A percentile compares a stretch with the other conserved stretches of the same genome.
phyloP scores from a whole-genome alignment of 129 eudicot species.

The Chrysanthemum makinoi region DNA sequence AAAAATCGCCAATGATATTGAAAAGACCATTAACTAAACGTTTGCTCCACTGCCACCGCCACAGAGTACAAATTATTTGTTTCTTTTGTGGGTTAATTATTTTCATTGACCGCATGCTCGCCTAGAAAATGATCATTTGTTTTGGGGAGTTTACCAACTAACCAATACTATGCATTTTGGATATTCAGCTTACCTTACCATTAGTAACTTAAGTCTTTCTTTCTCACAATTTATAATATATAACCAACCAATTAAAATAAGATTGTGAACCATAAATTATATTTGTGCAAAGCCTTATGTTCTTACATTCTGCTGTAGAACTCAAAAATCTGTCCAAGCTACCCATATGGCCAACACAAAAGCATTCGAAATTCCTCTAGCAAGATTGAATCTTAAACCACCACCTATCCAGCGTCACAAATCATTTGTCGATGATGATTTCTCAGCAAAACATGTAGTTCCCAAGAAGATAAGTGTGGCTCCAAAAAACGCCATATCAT shows the following conservation, averaged over 20 bases:
- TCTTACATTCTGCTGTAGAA: constrained; percentile 38
- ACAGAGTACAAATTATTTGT: constrained; percentile 39
- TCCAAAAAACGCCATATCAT: constrained; percentile 61
- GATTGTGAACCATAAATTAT: no score
- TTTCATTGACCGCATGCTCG: neutral
- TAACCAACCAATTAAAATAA: no score
- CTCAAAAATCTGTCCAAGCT: constrained; percentile 55
- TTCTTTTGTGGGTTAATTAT: no score
- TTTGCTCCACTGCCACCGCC: constrained; percentile 70
- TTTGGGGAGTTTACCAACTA: no score
- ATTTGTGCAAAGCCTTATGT: neutral
- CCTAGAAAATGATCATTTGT: no score
- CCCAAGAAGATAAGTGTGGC: constrained; percentile 62
- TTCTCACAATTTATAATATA: no score
- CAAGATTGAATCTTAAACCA: constrained; percentile 62
- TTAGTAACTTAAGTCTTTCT: no score
- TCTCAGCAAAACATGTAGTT: constrained; percentile 56
- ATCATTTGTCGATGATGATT: constrained; percentile 80
- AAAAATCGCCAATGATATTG: constrained; percentile 68
- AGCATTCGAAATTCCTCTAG: constrained; percentile 54
- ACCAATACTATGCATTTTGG: no score
- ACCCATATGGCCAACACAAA: constrained; percentile 45
- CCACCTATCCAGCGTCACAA: constrained; percentile 77
- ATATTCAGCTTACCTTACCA: no score
- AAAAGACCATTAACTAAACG: constrained; percentile 71